These are phyloP conservation scores for Xylaria sp. DNA, from an alignment of 2,329 filamentous ascomycete genomes.

Conservation along the genomic window DNA sequence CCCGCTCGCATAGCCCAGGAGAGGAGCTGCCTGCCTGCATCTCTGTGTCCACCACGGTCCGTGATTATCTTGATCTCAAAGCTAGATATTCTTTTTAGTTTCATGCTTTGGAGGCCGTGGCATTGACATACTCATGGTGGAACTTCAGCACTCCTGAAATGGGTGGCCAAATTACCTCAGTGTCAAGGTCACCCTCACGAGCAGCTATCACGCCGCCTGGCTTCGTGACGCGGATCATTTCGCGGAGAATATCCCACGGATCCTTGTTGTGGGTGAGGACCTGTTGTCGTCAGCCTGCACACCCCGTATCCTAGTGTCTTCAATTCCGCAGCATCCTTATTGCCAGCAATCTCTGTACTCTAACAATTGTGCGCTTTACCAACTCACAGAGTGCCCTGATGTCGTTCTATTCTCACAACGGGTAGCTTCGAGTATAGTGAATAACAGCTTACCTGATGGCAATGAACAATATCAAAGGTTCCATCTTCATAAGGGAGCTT, in stretches of 20 bases:
- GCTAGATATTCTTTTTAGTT: background rate
- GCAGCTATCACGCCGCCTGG: slow-evolving; percentile 47
- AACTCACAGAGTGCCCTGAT: background rate
- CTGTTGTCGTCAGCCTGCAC: background rate
- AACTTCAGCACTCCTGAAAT: slow-evolving; percentile 30
- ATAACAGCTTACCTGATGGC: slow-evolving; percentile 41
- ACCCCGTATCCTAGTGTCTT: background rate
- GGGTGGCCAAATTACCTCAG: slow-evolving; percentile 39
- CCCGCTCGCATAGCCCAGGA: slow-evolving; percentile 29
- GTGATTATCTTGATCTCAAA: slow-evolving; percentile 18
- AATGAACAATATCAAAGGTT: slow-evolving; percentile 47
- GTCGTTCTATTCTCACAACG: background rate
- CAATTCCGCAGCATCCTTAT: background rate
- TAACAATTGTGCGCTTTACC: background rate
- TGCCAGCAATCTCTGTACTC: background rate
- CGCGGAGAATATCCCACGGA: slow-evolving; percentile 42
- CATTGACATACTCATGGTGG: slow-evolving; percentile 20
- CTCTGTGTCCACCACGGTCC: slow-evolving; percentile 20
- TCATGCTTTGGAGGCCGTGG: background rate
- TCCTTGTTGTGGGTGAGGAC: slow-evolving; percentile 44
- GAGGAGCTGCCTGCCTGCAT: slow-evolving; percentile 26
- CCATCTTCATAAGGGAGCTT: slow-evolving; percentile 47
- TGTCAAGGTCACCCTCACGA: slow-evolving; percentile 50
- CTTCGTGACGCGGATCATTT: slow-evolving; percentile 49
- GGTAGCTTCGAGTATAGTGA: background rate